These are phyloP conservation scores for Talaromyces adpressus DNA, from an alignment of 495 filamentous ascomycete species.

Conservation along the genomic window DNA sequence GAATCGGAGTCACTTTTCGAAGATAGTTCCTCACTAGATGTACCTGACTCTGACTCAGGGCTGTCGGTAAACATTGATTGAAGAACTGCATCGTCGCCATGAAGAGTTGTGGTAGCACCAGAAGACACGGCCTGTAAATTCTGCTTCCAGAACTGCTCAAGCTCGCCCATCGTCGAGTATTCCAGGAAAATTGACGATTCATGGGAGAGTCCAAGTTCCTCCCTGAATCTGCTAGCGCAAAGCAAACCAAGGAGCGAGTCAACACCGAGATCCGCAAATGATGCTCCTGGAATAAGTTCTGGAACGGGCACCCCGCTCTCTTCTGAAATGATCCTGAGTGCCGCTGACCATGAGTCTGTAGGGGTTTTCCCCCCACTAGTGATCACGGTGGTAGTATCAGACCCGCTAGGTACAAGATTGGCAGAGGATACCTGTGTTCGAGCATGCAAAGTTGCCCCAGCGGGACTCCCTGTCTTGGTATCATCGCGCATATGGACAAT, in stretches of 20 bases:
- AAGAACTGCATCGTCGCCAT: constrained; percentile 14
- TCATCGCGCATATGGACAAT: background rate
- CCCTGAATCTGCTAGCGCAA: constrained; percentile 28
- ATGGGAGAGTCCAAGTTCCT: constrained; percentile 26
- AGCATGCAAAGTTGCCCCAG: too few species aligned
- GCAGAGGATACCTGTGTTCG: too few species aligned
- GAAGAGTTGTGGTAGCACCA: too few species aligned
- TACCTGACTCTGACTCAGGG: too few species aligned
- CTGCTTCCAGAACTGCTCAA: background rate
- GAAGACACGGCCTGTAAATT: constrained; percentile 26
- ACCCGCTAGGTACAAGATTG: too few species aligned
- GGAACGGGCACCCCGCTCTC: constrained; percentile 16
- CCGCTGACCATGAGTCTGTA: background rate
- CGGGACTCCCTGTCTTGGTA: background rate
- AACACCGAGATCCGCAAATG: constrained; percentile 40
- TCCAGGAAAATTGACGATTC: constrained; percentile 11
- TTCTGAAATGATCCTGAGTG: constrained; percentile 14
- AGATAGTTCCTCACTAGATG: too few species aligned
- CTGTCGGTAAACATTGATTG: constrained; percentile 24
- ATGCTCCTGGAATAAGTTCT: constrained; percentile 23
- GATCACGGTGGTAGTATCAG: too few species aligned
- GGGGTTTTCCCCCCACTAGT: too few species aligned
- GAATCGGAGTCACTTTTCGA: too few species aligned
- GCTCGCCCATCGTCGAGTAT: constrained; percentile 35
- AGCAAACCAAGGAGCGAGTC: constrained; percentile 45